These are phyloP conservation scores for Gliomastix tumulicola DNA, from an alignment of 2,329 filamentous ascomycete species.

Conservation along the genomic window DNA sequence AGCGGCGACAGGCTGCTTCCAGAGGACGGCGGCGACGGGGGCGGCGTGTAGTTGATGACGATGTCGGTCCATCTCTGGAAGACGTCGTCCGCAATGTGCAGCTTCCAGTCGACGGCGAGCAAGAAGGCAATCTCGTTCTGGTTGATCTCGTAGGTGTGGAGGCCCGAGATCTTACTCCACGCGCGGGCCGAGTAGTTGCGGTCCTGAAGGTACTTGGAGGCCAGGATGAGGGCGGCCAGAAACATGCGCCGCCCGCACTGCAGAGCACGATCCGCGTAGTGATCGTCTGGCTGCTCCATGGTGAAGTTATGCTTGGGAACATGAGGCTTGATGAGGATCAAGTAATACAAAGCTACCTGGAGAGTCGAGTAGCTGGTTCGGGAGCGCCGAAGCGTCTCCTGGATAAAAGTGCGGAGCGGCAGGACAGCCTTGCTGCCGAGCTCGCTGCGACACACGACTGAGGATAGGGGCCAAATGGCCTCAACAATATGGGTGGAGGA, in stretches of 20 bases:
- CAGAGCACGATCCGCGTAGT: slow-evolving; percentile 67
- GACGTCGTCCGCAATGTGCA: slow-evolving; percentile 83
- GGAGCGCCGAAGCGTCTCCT: slow-evolving; percentile 91
- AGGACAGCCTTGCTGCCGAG: slow-evolving; percentile 70
- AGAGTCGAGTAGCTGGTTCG: slow-evolving; percentile 96
- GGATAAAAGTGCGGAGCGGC: slow-evolving; percentile 90
- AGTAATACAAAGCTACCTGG: slow-evolving; percentile 92
- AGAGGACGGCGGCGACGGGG: slow-evolving; percentile 51
- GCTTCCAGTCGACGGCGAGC: slow-evolving; percentile 82
- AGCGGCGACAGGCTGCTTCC: slow-evolving; percentile 34
- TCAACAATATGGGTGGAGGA: slow-evolving; percentile 96
- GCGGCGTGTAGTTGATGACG: slow-evolving; percentile 78
- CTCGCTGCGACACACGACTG: slow-evolving; percentile 68
- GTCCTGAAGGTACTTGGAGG: slow-evolving; percentile 96
- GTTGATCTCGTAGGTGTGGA: slow-evolving; percentile 90
- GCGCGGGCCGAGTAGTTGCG: slow-evolving; percentile 95
- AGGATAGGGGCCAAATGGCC: slow-evolving; percentile 92
- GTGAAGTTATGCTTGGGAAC: slow-evolving; percentile 80
- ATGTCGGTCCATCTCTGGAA: slow-evolving; percentile 95
- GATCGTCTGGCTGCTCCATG: slow-evolving; percentile 73
- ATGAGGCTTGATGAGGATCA: slow-evolving; percentile 88
- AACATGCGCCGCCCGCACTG: slow-evolving; percentile 98
- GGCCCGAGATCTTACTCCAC: slow-evolving; percentile 98
- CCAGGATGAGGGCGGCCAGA: slow-evolving; percentile 85
- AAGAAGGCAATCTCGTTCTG: slow-evolving; percentile 93